Conservation (phyloP, 176 grass and related monocot species). For the Rhynchospora tenuis region DNA sequence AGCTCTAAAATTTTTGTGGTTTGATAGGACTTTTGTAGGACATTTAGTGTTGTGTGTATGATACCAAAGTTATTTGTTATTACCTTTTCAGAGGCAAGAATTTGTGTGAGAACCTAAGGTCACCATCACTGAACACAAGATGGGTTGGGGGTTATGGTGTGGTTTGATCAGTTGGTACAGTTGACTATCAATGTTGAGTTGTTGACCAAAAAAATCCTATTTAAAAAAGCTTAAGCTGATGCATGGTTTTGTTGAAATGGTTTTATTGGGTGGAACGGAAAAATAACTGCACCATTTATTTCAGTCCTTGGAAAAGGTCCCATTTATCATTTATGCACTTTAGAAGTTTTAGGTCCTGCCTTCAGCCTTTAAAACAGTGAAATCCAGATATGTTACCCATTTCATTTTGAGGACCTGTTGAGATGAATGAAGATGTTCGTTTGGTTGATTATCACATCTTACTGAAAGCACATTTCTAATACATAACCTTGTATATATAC, state of each 20-base stretch:
- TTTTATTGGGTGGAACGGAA: neutral
- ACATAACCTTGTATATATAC: neutral
- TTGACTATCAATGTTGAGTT: too few relatives aligned
- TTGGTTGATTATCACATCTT: too few relatives aligned
- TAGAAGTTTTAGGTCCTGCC: neutral
- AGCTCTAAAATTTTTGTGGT: neutral
- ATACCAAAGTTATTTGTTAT: neutral
- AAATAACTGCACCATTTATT: neutral
- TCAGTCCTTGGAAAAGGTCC: neutral
- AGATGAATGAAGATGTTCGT: neutral
- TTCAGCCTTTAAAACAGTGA: neutral
- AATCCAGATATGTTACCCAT: neutral
- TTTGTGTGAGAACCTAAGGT: neutral
- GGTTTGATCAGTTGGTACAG: neutral
- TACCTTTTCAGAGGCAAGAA: neutral
- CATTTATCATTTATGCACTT: neutral
- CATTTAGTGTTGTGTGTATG: neutral
- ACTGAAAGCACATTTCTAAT: neutral
- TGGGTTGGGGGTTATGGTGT: neutral
- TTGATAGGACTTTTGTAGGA: neutral
- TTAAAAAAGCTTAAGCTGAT: neutral
- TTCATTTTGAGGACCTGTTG: neutral
- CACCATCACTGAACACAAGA: neutral
- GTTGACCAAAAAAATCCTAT: neutral
- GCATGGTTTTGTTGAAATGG: neutral